phyloP scores from a whole-genome alignment of 345 rosid genomes.

The Adansonia digitata region DNA sequence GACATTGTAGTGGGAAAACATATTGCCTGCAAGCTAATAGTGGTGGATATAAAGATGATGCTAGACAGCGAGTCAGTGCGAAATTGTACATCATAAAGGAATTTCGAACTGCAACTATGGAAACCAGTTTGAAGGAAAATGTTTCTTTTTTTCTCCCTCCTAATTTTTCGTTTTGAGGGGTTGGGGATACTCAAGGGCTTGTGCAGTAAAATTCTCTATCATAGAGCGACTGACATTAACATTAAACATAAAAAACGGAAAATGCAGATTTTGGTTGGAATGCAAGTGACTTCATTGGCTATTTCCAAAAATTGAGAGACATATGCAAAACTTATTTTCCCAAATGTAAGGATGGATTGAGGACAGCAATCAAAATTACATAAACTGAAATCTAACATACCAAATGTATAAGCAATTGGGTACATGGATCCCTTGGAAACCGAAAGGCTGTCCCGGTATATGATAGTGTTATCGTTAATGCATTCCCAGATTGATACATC shows the following conservation, averaged over 20 bases:
- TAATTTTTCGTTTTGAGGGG: neutral
- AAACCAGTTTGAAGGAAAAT: neutral
- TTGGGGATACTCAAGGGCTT: neutral
- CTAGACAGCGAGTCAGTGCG: neutral
- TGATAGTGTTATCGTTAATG: constrained; percentile 57
- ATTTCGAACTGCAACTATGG: neutral
- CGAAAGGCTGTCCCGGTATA: constrained; percentile 67
- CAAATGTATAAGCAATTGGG: constrained; percentile 81
- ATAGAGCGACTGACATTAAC: neutral
- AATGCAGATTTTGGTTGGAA: neutral
- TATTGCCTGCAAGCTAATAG: neutral
- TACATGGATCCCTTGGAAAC: constrained; percentile 85
- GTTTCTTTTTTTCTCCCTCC: neutral
- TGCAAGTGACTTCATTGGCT: neutral
- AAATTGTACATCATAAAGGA: neutral
- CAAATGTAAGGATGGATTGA: neutral
- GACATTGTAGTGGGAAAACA: neutral
- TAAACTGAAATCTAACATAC: constrained; percentile 39
- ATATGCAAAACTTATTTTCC: neutral
- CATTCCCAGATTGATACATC: constrained; percentile 92
- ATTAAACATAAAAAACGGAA: neutral
- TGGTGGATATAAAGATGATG: neutral
- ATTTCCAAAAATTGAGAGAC: constrained; percentile 5
- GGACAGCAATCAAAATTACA: neutral
- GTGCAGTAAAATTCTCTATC: neutral